Conservation (phyloP, 306 rosid genomes). For the Argentina anserina region DNA sequence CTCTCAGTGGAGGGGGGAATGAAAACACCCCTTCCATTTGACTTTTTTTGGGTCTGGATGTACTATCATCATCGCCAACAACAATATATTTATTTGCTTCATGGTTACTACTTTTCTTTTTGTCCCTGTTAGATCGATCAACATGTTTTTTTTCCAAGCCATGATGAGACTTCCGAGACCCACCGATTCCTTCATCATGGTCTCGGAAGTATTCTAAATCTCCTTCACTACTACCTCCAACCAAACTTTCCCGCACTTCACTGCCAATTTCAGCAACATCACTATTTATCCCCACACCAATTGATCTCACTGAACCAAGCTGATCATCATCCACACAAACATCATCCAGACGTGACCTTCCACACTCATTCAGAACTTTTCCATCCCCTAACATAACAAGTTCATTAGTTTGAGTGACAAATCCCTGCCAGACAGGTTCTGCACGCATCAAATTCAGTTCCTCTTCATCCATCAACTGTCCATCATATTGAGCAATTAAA, state of each 20-base stretch:
- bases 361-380: constrained; percentile 52
- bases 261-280: constrained; percentile 86
- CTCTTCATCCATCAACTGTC: constrained; percentile 85
- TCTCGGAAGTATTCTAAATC: constrained; percentile 70
- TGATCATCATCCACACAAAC: constrained; percentile 78
- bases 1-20: constrained; percentile 70
- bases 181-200: constrained; percentile 52
- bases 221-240: constrained; percentile 84
- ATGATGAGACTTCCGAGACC: constrained; percentile 46
- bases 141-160: constrained; percentile 46
- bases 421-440: constrained; percentile 96
- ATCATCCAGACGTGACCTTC: constrained; percentile 58
- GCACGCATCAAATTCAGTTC: constrained; percentile 80
- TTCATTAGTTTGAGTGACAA: constrained; percentile 79
- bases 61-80: constrained; percentile 40
- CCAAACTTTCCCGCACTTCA: constrained; percentile 87
- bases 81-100: constrained; percentile 65
- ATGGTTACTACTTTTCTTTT: constrained; percentile 45
- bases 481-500: constrained; percentile 80
- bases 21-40: constrained; percentile 68
- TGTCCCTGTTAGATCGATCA: constrained; percentile 44
- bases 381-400: constrained; percentile 75
- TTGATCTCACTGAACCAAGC: constrained; percentile 88
- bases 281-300: constrained; percentile 93
- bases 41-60: constrained; percentile 41